A percentile compares a stretch with the other conserved stretches of the same genome.
These are phyloP conservation scores for Alternaria ethzedia DNA, from an alignment of 2,329 filamentous ascomycete genomes.

Conservation along the genomic window DNA sequence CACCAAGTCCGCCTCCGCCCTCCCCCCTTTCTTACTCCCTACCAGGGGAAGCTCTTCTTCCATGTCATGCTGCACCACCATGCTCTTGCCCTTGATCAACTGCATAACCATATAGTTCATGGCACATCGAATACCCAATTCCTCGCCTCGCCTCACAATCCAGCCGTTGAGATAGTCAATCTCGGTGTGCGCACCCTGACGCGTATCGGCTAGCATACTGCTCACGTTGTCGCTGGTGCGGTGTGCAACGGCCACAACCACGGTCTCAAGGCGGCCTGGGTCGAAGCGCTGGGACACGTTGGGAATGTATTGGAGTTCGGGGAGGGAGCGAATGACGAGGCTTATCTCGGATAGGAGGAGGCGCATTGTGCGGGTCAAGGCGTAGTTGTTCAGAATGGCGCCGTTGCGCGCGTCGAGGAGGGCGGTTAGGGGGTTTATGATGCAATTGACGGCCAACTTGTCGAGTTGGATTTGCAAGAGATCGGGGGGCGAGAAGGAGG, in stretches of 20 bases:
- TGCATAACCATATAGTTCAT: conserved; percentile 76
- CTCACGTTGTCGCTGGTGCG: conserved; percentile 65
- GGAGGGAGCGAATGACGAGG: conserved; percentile 72
- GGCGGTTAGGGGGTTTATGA: conserved; percentile 82
- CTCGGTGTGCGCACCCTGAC: conserved; percentile 69
- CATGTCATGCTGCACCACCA: conserved; percentile 52
- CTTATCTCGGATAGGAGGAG: conserved; percentile 77
- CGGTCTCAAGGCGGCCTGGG: conserved; percentile 65
- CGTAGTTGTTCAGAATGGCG: conserved; percentile 70
- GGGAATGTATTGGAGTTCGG: conserved; percentile 71
- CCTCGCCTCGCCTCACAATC: conserved; percentile 74
- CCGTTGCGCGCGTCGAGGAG: conserved; percentile 79
- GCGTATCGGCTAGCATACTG: conserved; percentile 71
- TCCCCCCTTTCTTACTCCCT: conserved; percentile 9
- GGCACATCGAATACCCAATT: conserved; percentile 73
- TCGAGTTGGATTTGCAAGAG: conserved; percentile 79
- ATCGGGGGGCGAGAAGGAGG: conserved; percentile 63
- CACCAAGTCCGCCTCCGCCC: conserved; percentile 2
- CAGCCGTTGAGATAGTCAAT: conserved; percentile 90
- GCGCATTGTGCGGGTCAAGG: conserved; percentile 70
- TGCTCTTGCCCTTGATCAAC: conserved; percentile 74
- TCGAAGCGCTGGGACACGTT: conserved; percentile 66
- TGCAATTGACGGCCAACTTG: conserved; percentile 74
- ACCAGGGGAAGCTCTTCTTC: conserved; percentile 50
- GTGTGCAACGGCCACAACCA: conserved; percentile 62